Evolutionary conservation across 2,329 filamentous ascomycete genomes (phyloP).

Genomic region (Ophiostoma novo-ulmi): DNA sequence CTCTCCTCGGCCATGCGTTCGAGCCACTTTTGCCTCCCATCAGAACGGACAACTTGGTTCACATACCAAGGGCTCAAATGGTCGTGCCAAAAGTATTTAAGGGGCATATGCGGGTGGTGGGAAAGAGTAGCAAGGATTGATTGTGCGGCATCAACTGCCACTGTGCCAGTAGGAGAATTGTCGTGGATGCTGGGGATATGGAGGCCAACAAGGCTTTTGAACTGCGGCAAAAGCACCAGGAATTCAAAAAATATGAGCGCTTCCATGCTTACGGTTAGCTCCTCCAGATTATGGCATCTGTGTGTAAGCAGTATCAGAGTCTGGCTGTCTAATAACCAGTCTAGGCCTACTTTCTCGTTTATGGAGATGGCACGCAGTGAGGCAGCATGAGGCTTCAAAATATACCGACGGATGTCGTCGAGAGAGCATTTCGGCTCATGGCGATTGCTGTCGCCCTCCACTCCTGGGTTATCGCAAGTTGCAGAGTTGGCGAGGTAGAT

Average conservation of each 20-base stretch:
- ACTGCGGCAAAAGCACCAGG: background rate
- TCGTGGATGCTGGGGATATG: background rate
- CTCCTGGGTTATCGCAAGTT: background rate
- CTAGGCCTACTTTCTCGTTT: too few relatives aligned
- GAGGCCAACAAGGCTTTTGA: background rate
- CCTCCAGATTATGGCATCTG: background rate
- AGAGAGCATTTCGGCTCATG: background rate
- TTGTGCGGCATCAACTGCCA: background rate
- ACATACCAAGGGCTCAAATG: background rate
- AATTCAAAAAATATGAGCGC: background rate
- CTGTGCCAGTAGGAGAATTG: background rate
- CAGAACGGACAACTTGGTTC: background rate
- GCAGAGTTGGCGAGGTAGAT: background rate
- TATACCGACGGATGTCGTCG: background rate
- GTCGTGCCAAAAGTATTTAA: background rate
- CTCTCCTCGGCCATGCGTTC: background rate
- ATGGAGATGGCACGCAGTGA: background rate
- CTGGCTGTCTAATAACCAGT: background rate
- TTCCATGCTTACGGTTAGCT: background rate
- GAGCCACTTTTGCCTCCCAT: background rate
- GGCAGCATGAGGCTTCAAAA: background rate
- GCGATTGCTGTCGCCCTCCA: background rate
- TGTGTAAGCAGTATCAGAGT: background rate
- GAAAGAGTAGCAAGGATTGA: background rate
- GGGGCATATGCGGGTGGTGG: background rate